Percentiles rank a stretch among this genome's conserved stretches.
Evolutionary conservation across 345 rosid species (phyloP).

Genomic region (Physaria fendleri): DNA sequence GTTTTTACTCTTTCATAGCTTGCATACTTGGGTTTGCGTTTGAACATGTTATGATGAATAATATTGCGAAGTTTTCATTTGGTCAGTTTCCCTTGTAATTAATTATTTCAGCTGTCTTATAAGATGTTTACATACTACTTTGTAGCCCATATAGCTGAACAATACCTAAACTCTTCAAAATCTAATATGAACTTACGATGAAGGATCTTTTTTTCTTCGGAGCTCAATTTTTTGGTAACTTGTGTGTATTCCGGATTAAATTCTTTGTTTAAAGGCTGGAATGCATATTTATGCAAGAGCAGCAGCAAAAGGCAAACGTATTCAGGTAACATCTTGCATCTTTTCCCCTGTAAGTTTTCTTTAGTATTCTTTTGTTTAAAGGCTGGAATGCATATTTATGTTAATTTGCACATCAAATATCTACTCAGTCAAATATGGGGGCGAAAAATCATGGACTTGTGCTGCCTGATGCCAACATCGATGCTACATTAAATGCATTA

Average conservation of each 20-base stretch:
- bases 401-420: constrained; percentile 18
- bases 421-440: constrained; percentile 89
- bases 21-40: background rate
- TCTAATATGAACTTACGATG: background rate
- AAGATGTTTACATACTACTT: background rate
- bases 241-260: background rate
- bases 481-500: constrained; percentile 78
- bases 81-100: background rate
- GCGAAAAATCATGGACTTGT: constrained; percentile 94
- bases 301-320: constrained; percentile 91
- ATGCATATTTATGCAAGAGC: constrained; percentile 94
- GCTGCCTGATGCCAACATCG: constrained; percentile 71
- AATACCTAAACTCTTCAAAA: background rate
- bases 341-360: background rate
- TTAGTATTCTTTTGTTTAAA: too few relatives aligned
- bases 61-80: background rate
- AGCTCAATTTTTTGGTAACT: background rate
- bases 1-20: background rate
- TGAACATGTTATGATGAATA: background rate
- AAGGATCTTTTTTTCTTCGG: background rate
- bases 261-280: constrained; percentile 59
- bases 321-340: constrained; percentile 50
- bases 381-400: background rate
- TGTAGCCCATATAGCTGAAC: background rate
- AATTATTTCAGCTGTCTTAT: background rate